Conservation (phyloP, 192 early-diverging fungal genomes). For the Mortierella claussenii region DNA sequence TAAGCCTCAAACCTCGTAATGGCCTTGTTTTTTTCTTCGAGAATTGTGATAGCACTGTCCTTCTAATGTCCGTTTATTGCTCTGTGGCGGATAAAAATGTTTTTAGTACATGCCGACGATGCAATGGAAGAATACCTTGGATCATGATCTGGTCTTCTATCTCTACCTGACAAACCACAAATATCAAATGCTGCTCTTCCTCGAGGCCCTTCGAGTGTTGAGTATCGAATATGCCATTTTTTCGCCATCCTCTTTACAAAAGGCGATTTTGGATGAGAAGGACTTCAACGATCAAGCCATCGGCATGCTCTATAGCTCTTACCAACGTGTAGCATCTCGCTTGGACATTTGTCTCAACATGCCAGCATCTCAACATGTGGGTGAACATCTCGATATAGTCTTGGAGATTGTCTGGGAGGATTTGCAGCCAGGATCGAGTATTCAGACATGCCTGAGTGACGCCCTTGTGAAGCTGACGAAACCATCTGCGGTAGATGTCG, state of each 20-base stretch:
- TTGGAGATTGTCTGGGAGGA: not conserved
- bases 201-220: conserved; percentile 8
- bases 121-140: conserved; percentile 12
- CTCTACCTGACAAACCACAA: conserved; percentile 15
- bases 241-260: not conserved
- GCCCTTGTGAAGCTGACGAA: no score
- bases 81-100: not conserved
- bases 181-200: conserved; percentile 8
- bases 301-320: no score
- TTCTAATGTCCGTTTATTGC: not conserved
- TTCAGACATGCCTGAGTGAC: not conserved
- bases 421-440: not conserved
- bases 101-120: conserved; percentile 22
- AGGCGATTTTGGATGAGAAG: not conserved
- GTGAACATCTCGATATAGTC: no score
- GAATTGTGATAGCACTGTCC: not conserved
- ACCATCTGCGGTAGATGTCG: not conserved
- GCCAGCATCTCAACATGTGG: no score
- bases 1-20: conserved; percentile 2
- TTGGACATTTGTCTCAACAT: no score
- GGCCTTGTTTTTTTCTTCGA: not conserved
- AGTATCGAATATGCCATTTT: not conserved
- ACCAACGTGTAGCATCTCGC: no score
- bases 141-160: conserved; percentile 19
- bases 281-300: not conserved